These are phyloP conservation scores for Leishmania tropica DNA, from an alignment of 208 protist species.

Conservation along the genomic window DNA sequence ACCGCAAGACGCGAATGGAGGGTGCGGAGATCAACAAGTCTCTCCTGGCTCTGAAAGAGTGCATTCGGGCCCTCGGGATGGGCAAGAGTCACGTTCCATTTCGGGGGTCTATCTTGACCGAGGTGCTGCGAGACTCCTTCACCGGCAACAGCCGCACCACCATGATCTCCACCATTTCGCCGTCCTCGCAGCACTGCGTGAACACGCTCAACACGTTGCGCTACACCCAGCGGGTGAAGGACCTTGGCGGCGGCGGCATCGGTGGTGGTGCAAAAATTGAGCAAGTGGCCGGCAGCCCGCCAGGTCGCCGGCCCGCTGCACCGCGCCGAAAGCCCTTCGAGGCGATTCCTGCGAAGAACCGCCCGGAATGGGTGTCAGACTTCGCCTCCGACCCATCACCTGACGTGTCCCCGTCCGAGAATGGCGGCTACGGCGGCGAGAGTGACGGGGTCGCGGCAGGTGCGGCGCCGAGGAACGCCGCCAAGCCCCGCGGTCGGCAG, in stretches of 20 bases:
- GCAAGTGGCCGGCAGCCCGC: conserved; percentile 39
- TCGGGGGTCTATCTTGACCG: conserved; percentile 97
- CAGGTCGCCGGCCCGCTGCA: conserved; percentile 16
- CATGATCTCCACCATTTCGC: conserved; percentile 97
- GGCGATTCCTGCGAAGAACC: conserved; percentile 42
- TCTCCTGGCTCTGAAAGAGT: conserved; percentile 98
- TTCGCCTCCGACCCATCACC: conserved; percentile 45
- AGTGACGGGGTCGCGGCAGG: background rate
- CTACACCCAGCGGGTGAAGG: conserved; percentile 98
- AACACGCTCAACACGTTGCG: conserved; percentile 99
- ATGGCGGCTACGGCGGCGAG: conserved; percentile 11
- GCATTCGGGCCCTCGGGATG: conserved; percentile 96
- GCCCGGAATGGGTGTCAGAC: conserved; percentile 83
- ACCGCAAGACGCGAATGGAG: conserved; percentile 96
- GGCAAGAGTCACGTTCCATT: conserved; percentile 97
- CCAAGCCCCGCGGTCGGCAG: conserved; percentile 22
- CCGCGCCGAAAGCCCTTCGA: conserved; percentile 48
- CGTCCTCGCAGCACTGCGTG: conserved; percentile 88
- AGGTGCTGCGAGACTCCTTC: conserved; percentile 97
- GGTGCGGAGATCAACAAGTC: conserved; percentile 99
- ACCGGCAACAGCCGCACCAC: conserved; percentile 96
- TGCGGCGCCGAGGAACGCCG: conserved; percentile 8
- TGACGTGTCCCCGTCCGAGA: conserved; percentile 26
- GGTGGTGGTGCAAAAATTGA: conserved; percentile 50
- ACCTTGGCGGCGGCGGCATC: conserved; percentile 63